Conservation (phyloP, 2,329 filamentous ascomycete genomes). For the Cadophora sp. region DNA sequence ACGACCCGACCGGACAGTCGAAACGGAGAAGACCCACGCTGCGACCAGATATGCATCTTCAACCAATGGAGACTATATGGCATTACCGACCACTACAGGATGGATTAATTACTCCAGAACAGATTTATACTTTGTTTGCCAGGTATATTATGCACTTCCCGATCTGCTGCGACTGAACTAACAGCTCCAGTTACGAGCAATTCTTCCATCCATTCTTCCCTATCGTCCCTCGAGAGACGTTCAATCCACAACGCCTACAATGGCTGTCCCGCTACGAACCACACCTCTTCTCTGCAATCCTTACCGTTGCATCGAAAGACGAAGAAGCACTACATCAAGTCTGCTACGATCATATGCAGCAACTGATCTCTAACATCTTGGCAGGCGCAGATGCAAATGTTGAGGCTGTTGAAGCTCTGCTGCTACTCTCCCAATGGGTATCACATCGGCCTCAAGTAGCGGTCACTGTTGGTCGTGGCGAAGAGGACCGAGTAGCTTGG, state of each 20-base stretch:
- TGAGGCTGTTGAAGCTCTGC: slow-evolving; percentile 73
- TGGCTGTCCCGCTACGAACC: slow-evolving; percentile 63
- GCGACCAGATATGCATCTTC: slow-evolving; percentile 24
- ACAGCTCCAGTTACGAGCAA: slow-evolving; percentile 38
- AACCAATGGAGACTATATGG: slow-evolving; percentile 36
- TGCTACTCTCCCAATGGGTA: slow-evolving; percentile 75
- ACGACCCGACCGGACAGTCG: slow-evolving; percentile 30
- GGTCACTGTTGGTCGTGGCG: slow-evolving; percentile 66
- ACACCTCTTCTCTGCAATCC: slow-evolving; percentile 71
- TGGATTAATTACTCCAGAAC: slow-evolving; percentile 38
- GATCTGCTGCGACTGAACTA: neutral
- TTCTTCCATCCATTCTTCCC: slow-evolving; percentile 74
- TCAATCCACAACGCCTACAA: slow-evolving; percentile 60
- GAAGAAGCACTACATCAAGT: slow-evolving; percentile 68
- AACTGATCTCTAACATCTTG: slow-evolving; percentile 69
- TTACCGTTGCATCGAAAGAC: slow-evolving; percentile 76
- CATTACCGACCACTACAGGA: slow-evolving; percentile 42
- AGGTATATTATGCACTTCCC: slow-evolving; percentile 30
- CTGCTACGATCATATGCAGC: slow-evolving; percentile 74
- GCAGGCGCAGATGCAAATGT: slow-evolving; percentile 72
- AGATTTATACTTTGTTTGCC: slow-evolving; percentile 40
- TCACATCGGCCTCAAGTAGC: slow-evolving; percentile 43
- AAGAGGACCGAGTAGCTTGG: slow-evolving; percentile 78
- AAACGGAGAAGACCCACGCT: slow-evolving; percentile 25
- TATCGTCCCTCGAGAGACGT: slow-evolving; percentile 60